Evolutionary conservation across 2,329 filamentous ascomycete genomes (phyloP), one percentile per base, ranked within the genome.

Genomic region (Fusarium neocosmosporiellum): DNA sequence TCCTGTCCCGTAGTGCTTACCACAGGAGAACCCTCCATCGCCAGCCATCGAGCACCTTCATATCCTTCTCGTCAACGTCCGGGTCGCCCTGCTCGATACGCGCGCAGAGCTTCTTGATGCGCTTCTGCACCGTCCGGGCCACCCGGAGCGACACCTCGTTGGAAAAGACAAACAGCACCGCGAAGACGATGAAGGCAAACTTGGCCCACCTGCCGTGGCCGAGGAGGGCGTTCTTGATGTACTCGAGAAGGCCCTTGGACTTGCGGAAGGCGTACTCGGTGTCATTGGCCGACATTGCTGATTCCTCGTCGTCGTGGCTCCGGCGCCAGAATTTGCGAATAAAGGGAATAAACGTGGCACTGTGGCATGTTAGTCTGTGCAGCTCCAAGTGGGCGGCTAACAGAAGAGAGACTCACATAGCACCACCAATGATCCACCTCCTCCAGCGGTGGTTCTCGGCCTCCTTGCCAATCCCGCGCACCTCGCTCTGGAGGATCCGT

Each of bases 131-230:
- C 5, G 88, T 89, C 75, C 83, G 83, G 13, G 87, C 87, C 5
- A 89, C 87, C 6, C 88, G 84, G 54, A 90, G 77, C 60, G 86
- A 83, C 22, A 90, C 88, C 78, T 90, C 88, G 76, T 88, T 89
- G 74, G 86, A 85, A 70, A 90, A 90, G 14, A 90, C 84, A 77
- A 88, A 90, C 41, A 90, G 80, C 22, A 89, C 86, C 3, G 87
- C 86, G 70, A 90, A 86, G 4, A 90, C 87, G 34, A 90, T 85
- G 70, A 88, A 85, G 10, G 86, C 86, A 11, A 89, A 69, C 37
- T 84, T 85, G 1, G 88, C 87, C 29, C 89, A 77, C 2, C 83
- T 77, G 16, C 85, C 84, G 16, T 81, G 83, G 6, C 86, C 84
- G 11, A 83, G 80, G 1, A 87, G 77, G 8, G 83, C 82, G 53